Evolutionary conservation across 1,284 basidiomycete species (phyloP), one percentile per base, ranked within the genome.

Genomic region (Puccinia hordei): DNA sequence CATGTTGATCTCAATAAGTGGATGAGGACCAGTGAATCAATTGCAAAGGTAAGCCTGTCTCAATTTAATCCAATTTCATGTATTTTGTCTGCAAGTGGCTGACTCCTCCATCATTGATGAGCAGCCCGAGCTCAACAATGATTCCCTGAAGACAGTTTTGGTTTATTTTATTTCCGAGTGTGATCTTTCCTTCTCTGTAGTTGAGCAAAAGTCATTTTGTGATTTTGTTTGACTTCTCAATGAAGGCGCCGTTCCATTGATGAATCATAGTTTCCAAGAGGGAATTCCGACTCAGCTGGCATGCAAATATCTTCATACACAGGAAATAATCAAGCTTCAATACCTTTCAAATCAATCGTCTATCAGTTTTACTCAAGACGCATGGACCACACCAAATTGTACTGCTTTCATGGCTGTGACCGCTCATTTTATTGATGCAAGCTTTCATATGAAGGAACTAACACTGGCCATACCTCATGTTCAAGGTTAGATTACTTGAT

Each of bases 341-440:
- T 35, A 63, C 19, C 24, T 63, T 4, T 2, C 30, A 5, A 41
- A 33, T 15, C 61, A 63, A 35, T 6, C 35, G 1, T 22, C 5
- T 10, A 30, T 63, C 30, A 35, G n/a, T 35, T 41, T 63, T n/a
- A 63, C 61, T 19, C 22, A n/a, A 4, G 35, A 63, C 17, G 30
- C 61, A 22, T 63, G 61, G 30, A 69, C 71, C 30, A 24, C 49
- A 38, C 49, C 71, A 6, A 55, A 73, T 35, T 13, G 15, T 12
- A 24, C 24, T 15, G 71, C 71, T 12, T 73, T 51, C 71, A 73
- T 73, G 71, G 41, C 12, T 9, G 53, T 73, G 24, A 73, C 71
- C 8, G 49, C 71, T 27, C 71, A 73, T 38, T 73, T 30, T 38
- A 30, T 73, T 33, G 53, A 49, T 30, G 17, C 9, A 73, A 55